Conservation (phyloP, 2,329 filamentous ascomycete genomes). For the Lecanicillium sp. region DNA sequence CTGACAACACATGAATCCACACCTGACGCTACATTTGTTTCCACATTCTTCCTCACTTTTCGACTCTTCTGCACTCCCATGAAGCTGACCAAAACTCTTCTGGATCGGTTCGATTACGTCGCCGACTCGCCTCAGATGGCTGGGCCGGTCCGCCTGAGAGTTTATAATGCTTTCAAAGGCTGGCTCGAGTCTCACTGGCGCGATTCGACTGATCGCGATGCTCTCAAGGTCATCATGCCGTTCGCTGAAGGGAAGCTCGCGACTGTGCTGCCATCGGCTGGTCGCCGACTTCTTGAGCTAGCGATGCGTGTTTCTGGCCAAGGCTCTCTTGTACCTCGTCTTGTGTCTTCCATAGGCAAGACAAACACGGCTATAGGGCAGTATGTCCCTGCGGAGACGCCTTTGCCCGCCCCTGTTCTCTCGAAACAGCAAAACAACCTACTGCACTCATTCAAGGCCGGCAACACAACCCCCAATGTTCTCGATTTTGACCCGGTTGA, state of each 20-base stretch:
- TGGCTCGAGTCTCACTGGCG: conserved; percentile 98
- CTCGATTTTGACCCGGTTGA: conserved; percentile 89
- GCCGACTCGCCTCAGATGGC: conserved; percentile 67
- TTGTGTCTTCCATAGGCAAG: conserved; percentile 82
- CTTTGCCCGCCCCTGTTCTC: conserved; percentile 60
- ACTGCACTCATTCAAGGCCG: conserved; percentile 66
- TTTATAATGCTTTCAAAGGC: conserved; percentile 94
- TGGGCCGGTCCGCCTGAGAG: conserved; percentile 73
- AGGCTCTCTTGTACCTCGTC: conserved; percentile 69
- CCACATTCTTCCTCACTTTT: conserved; percentile 94
- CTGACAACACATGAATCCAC: conserved; percentile 89
- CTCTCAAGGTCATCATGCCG: conserved; percentile 64
- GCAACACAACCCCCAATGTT: conserved; percentile 62
- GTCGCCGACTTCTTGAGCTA: conserved; percentile 71
- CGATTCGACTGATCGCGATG: conserved; percentile 67
- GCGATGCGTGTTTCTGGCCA: conserved; percentile 69
- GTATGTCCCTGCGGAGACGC: conserved; percentile 62
- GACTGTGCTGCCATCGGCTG: conserved; percentile 63
- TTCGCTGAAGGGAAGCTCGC: conserved; percentile 72
- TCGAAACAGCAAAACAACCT: conserved; percentile 68
- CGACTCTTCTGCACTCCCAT: conserved; percentile 79
- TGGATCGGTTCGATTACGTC: conserved; percentile 88
- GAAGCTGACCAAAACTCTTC: conserved; percentile 72
- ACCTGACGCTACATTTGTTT: conserved; percentile 84
- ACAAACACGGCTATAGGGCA: conserved; percentile 67